These are phyloP conservation scores for Solanum dulcamara DNA, from an alignment of 257 asterid species.

Conservation along the genomic window DNA sequence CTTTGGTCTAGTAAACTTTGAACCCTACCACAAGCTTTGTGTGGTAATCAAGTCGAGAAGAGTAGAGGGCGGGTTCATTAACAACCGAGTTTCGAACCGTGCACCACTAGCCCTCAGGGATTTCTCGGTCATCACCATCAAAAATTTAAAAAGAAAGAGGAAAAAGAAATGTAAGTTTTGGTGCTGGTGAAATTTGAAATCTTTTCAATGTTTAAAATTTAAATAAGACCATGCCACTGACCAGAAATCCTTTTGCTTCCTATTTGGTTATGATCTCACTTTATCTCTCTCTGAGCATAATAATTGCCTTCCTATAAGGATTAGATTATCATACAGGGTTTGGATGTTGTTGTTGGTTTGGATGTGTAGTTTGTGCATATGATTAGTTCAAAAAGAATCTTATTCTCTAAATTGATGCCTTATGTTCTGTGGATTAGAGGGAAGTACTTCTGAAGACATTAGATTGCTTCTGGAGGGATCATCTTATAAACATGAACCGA, in stretches of 20 bases:
- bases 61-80: neutral
- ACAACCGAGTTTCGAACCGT: neutral
- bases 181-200: neutral
- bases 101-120: neutral
- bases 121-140: neutral
- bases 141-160: neutral
- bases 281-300: neutral
- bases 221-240: neutral
- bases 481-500: constrained; percentile 93
- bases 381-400: neutral
- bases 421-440: constrained; percentile 36
- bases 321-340: neutral
- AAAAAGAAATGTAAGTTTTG: neutral
- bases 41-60: neutral
- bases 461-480: constrained; percentile 99
- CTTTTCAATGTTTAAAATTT: neutral
- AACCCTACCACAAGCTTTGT: neutral
- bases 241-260: neutral
- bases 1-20: too few relatives aligned
- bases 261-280: neutral
- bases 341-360: neutral
- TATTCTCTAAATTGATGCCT: neutral
- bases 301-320: neutral
- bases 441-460: constrained; percentile 83
- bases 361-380: neutral